Base-by-base conservation (phyloP, 176 grass and related monocot genomes). In the Calamus simplicifolius region DNA sequence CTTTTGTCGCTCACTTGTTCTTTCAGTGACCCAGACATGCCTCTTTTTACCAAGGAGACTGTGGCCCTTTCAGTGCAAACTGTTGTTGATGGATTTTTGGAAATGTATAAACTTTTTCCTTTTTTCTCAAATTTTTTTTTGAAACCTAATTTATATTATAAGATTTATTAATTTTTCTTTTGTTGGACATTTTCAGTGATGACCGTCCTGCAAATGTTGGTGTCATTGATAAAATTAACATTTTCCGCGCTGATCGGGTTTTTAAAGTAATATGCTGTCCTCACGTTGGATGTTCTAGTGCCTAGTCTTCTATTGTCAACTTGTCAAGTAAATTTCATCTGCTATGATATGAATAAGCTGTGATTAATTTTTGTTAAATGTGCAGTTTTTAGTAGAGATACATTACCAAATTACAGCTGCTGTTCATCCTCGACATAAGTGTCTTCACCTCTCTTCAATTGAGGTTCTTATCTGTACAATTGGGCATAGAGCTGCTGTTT, bases 31-130 rank as follows among this genome's bases (percentile, higher is more conserved):
- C 77, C 83, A 27, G 74, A 90, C 66, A 71, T 90, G 25, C 91
- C 91, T 31, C 79, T 73, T 57, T 96, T 96, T 49, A 69, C 83
- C 38, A 96, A 63, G 70, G 80, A 87, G 58, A 76, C 74, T 61
- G 64, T 85, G 54, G 80, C 71, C 59, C 68, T 61, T 80, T 70
- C 86, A 15, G 62, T 96, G 56, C 83, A 84, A 90, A 87, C 78
- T 59, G 79, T 96, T 62, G 91, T 96, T 54, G 91, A 96, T 63
- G 91, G 91, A 62, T 96, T 96, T 76, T 59, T 96, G 71, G 83
- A 95, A 72, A 75, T 71, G 90, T 95, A 95, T 50, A 64, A 51
- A 19, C 31, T 82, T 58, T 15, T 63, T 62, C 61, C 43, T 72
- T 17, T 14, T 49, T 64, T 63, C 8, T 43, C 2, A 6, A 6